Percentiles rank a stretch among this genome's conserved stretches.
These are phyloP conservation scores for Xylaria sp. DNA, from an alignment of 2,329 filamentous ascomycete species.

Conservation along the genomic window DNA sequence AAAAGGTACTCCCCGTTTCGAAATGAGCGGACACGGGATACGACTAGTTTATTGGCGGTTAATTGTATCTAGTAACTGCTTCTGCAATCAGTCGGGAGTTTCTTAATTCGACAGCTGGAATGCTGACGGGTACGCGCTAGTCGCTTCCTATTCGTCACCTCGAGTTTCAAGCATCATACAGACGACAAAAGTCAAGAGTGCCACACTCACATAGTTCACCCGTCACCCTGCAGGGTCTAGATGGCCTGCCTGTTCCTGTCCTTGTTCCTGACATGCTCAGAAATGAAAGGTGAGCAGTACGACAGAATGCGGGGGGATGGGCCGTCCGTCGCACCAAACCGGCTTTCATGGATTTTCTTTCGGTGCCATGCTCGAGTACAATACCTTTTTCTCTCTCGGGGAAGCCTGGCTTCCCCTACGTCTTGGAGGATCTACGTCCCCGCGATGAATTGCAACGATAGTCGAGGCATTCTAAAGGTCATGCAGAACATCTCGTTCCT, in stretches of 20 bases:
- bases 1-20: constrained; percentile 18
- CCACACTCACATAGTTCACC: constrained; percentile 13
- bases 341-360: constrained; percentile 18
- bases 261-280: constrained; percentile 36
- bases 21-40: constrained; percentile 24
- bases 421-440: constrained; percentile 25
- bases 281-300: constrained; percentile 28
- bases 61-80: constrained; percentile 18
- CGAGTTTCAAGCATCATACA: constrained; percentile 26
- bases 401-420: constrained; percentile 13
- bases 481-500: constrained; percentile 23
- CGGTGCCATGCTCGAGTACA: constrained; percentile 26
- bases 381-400: constrained; percentile 8
- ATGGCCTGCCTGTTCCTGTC: constrained; percentile 22
- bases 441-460: constrained; percentile 26
- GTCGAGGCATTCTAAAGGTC: constrained; percentile 16
- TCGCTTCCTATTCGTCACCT: constrained; percentile 26
- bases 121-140: constrained; percentile 24
- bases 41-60: constrained; percentile 21
- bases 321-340: constrained; percentile 17
- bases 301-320: constrained; percentile 33
- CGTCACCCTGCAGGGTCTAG: constrained; percentile 23
- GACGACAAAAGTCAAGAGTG: constrained; percentile 17
- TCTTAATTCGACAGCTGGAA: constrained; percentile 22
- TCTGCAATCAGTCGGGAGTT: constrained; percentile 16